phyloP scores from a whole-genome alignment of 1,139 yeast species.

The Magnusiomyces tetraspermus region DNA sequence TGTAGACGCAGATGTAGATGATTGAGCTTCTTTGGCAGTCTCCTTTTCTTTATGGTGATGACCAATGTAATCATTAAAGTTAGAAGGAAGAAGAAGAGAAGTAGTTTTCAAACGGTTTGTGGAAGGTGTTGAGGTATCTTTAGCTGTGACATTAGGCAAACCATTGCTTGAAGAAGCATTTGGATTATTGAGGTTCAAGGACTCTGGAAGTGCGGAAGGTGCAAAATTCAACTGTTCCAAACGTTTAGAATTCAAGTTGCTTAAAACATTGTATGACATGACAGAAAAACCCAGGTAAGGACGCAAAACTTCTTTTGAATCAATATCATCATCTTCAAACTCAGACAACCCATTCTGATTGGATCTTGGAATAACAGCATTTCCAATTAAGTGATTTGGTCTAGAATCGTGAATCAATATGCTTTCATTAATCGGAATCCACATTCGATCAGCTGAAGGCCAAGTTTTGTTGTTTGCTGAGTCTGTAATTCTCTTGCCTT shows the following conservation, averaged over 20 bases:
- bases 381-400: neutral
- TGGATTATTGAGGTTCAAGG: neutral
- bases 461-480: neutral
- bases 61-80: neutral
- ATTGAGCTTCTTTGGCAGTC: neutral
- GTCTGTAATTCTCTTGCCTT: neutral
- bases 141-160: neutral
- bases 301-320: neutral
- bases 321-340: neutral
- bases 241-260: slow-evolving; percentile 1
- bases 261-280: slow-evolving; percentile 6
- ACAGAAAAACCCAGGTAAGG: slow-evolving; percentile 3
- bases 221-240: neutral
- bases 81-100: neutral
- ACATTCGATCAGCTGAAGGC: neutral
- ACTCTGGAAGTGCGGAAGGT: neutral
- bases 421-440: neutral
- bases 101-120: neutral
- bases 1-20: neutral
- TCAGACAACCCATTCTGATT: neutral
- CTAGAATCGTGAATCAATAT: neutral
- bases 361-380: neutral
- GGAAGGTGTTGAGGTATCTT: neutral
- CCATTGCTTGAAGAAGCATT: neutral
- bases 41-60: neutral